Evolutionary conservation across 1,284 basidiomycete genomes (phyloP), one percentile per base, ranked within the genome.

Genomic region (Somion occarium): DNA sequence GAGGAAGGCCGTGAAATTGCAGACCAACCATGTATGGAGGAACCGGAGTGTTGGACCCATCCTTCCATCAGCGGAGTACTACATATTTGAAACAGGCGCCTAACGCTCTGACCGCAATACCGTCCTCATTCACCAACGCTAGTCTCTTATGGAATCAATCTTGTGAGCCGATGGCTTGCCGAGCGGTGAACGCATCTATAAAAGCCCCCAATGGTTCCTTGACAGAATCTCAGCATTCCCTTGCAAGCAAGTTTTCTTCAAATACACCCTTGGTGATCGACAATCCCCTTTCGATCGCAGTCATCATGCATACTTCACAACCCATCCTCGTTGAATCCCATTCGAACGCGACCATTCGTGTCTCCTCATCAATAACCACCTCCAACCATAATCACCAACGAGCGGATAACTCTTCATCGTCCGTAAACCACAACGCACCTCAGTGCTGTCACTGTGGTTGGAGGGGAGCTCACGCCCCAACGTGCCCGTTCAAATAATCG

Each of bases 371-470:
- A 50, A 49, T 48, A 7, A 53, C 56, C 56, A 56, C 50, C 45
- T 55, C 59, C 46, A 41, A 51, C 49, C 51, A 52, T 45, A 48
- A 56, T 48, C 47, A 49, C 26, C 49, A n/a, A n/a, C n/a, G n/a
- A n/a, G n/a, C 56, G 22, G 23, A 41, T 12, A 56, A 9, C 25
- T 43, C 56, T 30, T 48, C 56, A 12, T 50, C 61, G 49, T 58
- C 58, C 44, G 54, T 64, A 54, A 58, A 63, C 64, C 61, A 62
- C 54, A 78, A 75, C 69, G 71, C 78, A 19, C 83, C 85, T 55
- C 84, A 87, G 64, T 88, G 85, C 71, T 85, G 83, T 74, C 83
- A 86, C 64, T 88, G 85, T 56, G 83, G 83, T 56, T 83, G 73
- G 73, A 80, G 84, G 59, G 85, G 84, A 43, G 63, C 71, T 51